phyloP scores from a whole-genome alignment of 2,329 filamentous ascomycete species.

The Sclerotinia glacialis region DNA sequence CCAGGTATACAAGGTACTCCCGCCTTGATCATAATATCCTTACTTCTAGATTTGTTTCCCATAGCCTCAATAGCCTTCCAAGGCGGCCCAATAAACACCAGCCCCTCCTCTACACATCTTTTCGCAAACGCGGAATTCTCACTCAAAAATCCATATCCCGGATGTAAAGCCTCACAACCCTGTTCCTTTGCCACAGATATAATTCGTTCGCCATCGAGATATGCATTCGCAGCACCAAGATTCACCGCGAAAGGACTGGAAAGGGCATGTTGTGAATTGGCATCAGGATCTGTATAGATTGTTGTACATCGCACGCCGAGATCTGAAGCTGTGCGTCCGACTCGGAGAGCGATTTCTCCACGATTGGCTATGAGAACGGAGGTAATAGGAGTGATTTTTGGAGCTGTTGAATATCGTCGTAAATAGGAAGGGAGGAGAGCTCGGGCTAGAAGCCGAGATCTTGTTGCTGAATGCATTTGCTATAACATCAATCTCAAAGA shows the following conservation, averaged over 20 bases:
- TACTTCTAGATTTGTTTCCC: conserved; percentile 90
- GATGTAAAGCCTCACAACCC: conserved; percentile 88
- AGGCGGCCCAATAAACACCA: conserved; percentile 93
- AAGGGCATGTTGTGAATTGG: conserved; percentile 80
- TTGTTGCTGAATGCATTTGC: conserved; percentile 34
- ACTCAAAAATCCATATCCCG: conserved; percentile 92
- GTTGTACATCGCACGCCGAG: conserved; percentile 93
- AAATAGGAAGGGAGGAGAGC: conserved; percentile 29
- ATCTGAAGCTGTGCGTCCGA: conserved; percentile 80
- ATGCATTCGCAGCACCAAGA: conserved; percentile 78
- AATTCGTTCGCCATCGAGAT: conserved; percentile 91
- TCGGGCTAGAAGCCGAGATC: conserved; percentile 35
- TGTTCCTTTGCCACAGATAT: conserved; percentile 82
- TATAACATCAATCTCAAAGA: conserved; percentile 18
- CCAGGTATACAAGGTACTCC: conserved; percentile 95
- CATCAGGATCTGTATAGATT: conserved; percentile 91
- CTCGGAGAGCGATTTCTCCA: conserved; percentile 92
- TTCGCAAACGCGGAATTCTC: conserved; percentile 91
- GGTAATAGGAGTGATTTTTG: conserved; percentile 51
- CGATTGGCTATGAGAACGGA: conserved; percentile 95
- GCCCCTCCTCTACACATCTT: conserved; percentile 82
- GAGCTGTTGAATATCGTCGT: conserved; percentile 27
- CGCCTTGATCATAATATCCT: conserved; percentile 95
- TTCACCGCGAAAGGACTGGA: conserved; percentile 81
- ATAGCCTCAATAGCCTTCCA: conserved; percentile 79